A percentile compares a stretch with the other conserved stretches of the same genome.
Conservation (phyloP, 176 grass and related monocot genomes). For the Rhynchospora tenuis region DNA sequence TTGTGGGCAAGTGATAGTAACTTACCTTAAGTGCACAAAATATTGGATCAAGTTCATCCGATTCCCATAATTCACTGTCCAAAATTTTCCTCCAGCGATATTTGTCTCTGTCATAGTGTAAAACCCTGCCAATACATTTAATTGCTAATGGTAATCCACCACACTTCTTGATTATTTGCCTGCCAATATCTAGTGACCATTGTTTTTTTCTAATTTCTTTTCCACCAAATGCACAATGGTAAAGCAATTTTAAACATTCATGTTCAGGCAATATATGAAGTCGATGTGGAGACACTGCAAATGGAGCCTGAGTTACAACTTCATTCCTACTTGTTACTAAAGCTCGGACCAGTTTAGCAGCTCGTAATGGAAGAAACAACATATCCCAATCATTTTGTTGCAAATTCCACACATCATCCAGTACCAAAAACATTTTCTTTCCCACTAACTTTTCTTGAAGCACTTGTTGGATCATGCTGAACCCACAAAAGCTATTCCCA, state of each 20-base stretch:
- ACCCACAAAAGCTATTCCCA: no score
- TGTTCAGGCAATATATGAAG: not conserved
- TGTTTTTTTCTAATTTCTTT: not conserved
- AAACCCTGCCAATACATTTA: not conserved
- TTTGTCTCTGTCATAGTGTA: not conserved
- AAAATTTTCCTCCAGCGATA: not conserved
- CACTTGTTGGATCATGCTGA: not conserved
- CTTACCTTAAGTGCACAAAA: not conserved
- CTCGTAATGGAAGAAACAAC: not conserved
- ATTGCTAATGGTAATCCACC: not conserved
- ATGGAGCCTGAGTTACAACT: not conserved
- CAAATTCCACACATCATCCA: slow-evolving; percentile 17
- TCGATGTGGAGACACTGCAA: not conserved
- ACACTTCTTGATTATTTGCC: not conserved
- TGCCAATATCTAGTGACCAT: not conserved
- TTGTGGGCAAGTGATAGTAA: not conserved
- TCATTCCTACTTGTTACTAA: not conserved
- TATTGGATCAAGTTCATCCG: not conserved
- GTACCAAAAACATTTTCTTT: not conserved
- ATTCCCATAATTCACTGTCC: not conserved
- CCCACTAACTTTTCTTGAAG: not conserved
- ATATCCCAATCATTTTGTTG: not conserved
- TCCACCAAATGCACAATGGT: not conserved
- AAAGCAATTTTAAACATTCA: not conserved
- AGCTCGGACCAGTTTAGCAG: not conserved